Conservation (phyloP, 169 alveolate species). For the Cryptosporidium bovis region DNA sequence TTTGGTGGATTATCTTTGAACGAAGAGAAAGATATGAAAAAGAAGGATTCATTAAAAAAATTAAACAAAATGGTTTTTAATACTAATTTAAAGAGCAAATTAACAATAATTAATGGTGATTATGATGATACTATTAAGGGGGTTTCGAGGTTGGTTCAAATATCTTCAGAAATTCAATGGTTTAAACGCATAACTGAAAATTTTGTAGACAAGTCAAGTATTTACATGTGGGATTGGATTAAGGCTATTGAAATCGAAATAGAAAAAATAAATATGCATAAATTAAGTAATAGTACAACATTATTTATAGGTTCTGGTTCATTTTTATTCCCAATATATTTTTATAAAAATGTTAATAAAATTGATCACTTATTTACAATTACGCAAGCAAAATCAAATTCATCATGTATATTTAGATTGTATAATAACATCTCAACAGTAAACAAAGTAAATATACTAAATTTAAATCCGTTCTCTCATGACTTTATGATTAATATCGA, state of each 20-base stretch:
- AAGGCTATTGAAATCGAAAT: background rate
- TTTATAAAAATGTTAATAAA: constrained; percentile 7
- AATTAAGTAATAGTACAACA: background rate
- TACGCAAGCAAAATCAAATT: constrained; percentile 38
- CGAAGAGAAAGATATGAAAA: constrained; percentile 1
- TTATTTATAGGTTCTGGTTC: constrained; percentile 65
- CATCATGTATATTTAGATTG: constrained; percentile 14
- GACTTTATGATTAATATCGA: constrained; percentile 20
- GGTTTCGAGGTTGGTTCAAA: constrained; percentile 43
- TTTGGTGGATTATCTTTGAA: constrained; percentile 13
- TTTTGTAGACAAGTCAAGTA: constrained; percentile 29
- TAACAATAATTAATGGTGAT: background rate
- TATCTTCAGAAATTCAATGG: constrained; percentile 72
- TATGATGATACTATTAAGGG: constrained; percentile 31
- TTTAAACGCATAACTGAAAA: constrained; percentile 48
- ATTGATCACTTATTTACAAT: background rate
- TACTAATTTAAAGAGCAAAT: background rate
- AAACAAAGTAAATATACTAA: background rate
- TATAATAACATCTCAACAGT: constrained; percentile 25
- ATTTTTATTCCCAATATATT: constrained; percentile 33
- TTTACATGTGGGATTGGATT: constrained; percentile 29
- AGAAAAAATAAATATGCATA: background rate
- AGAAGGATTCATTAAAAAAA: background rate
- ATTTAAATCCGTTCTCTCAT: constrained; percentile 6
- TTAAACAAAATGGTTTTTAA: constrained; percentile 10